Evolutionary conservation across 2,329 filamentous ascomycete species (phyloP), one percentile per base, ranked within the genome.

Genomic region (Fusarium equiseti): DNA sequence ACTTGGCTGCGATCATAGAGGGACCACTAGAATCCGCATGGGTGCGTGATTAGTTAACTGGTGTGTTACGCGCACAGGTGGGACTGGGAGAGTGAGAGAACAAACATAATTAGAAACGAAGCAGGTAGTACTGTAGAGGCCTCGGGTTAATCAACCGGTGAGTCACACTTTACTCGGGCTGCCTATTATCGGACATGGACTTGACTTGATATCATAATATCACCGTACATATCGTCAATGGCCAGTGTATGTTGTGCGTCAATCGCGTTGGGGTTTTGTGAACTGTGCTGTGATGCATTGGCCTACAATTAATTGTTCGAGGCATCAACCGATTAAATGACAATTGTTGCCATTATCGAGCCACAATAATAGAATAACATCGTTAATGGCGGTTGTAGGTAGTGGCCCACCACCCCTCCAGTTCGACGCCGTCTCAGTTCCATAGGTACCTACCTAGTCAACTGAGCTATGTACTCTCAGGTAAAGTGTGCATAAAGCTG

Each of bases 21-120:
- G 50, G 59, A 55, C 68, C 68, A 65, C 68, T 58, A 51, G 65
- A 72, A 72, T 66, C 64, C 46, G 56, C 68, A 61, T 40, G 38
- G 54, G 52, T 66, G 64, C 68, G 51, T 61, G 68, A 48, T 71
- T 60, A 68, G 67, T 68, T 68, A 29, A 29, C 27, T 59, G 65
- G 59, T 26, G 45, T 56, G 32, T 42, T 64, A 66, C 62, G 68
- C 68, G 64, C 63, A 65, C 44, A 26, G 35, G 68, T 71, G 69
- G 68, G 55, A 64, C 68, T 49, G 42, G 22, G 12, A 24, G 18
- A 29, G 44, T 48, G 29, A 59, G 27, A 24, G 22, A 59, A 52
- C 54, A 66, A 59, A 52, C 54, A 66, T 42, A 60, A 54, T 66
- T 66, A 60, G 60, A 53, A 49, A 40, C 44, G 22, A 48, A 29